Percentiles rank a stretch among this genome's conserved stretches.
These are phyloP conservation scores for Hericium rajendrae DNA, from an alignment of 768 basidiomycete genomes.

Conservation along the genomic window DNA sequence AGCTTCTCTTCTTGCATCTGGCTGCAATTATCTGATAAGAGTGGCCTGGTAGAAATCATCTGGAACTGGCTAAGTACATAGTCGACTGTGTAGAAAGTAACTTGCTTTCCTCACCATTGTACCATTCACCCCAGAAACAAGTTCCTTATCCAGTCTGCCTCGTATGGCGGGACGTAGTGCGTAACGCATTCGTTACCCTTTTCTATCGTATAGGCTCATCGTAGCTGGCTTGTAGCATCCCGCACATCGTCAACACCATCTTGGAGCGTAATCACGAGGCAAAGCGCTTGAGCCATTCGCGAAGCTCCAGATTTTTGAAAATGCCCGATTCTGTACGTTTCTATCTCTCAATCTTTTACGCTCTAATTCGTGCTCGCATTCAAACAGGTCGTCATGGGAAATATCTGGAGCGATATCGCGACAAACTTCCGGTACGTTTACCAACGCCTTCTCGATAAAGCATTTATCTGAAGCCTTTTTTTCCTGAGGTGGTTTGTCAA, in stretches of 20 bases:
- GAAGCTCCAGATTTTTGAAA: not conserved
- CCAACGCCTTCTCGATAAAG: no score
- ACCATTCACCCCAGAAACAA: not conserved
- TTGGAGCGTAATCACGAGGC: not conserved
- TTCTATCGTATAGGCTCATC: not conserved
- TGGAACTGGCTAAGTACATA: not conserved
- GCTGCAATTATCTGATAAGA: not conserved
- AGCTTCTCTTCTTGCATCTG: not conserved
- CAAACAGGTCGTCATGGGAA: not conserved
- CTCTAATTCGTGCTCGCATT: not conserved
- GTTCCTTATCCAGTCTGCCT: not conserved
- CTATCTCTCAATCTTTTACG: not conserved
- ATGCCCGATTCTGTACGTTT: not conserved
- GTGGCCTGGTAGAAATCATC: not conserved
- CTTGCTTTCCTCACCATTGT: not conserved
- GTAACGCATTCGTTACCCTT: not conserved
- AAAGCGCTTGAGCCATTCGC: not conserved
- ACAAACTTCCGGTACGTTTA: not conserved
- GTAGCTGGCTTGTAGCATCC: not conserved
- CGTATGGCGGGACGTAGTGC: not conserved
- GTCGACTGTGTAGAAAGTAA: not conserved
- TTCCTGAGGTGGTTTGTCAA: no score
- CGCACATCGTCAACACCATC: not conserved
- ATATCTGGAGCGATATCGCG: not conserved
- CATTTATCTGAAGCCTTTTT: no score